These are phyloP conservation scores for Leccinum disarticulatum DNA, from an alignment of 768 basidiomycete genomes.

Conservation along the genomic window DNA sequence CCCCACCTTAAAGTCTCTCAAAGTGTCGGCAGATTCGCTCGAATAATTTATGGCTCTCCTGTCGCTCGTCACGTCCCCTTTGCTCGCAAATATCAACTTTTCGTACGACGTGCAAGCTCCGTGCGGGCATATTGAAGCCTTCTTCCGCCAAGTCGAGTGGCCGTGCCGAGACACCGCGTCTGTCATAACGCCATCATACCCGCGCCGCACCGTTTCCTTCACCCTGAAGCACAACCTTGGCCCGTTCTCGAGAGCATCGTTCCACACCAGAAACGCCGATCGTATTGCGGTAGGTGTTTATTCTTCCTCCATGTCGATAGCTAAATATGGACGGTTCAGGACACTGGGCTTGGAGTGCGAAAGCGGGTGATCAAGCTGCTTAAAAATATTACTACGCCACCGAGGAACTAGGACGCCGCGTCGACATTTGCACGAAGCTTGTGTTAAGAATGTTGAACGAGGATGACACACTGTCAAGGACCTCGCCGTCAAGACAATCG, in stretches of 20 bases:
- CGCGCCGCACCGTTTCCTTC: constrained; percentile 18
- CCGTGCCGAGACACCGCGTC: constrained; percentile 10
- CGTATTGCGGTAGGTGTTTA: no score
- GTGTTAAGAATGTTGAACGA: no score
- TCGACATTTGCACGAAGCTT: no score
- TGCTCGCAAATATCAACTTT: constrained; percentile 23
- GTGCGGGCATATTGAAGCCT: constrained; percentile 17
- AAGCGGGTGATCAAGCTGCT: no score
- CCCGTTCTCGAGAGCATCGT: constrained; percentile 17
- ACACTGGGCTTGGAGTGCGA: no score
- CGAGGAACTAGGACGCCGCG: no score
- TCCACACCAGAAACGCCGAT: no score
- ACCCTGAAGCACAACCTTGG: constrained; percentile 29
- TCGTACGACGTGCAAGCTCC: constrained; percentile 30
- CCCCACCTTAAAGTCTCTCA: constrained; percentile 23
- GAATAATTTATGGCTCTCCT: constrained; percentile 29
- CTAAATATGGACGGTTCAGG: no score
- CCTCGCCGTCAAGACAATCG: no score
- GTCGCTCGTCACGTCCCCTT: constrained; percentile 23
- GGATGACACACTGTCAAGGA: no score
- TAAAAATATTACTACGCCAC: no score
- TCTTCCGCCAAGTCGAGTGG: constrained; percentile 22
- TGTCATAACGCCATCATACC: background rate
- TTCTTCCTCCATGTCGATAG: no score
- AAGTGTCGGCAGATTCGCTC: constrained; percentile 25